phyloP scores from a whole-genome alignment of 2,329 filamentous ascomycete genomes.

The Aureobasidium zeae region DNA sequence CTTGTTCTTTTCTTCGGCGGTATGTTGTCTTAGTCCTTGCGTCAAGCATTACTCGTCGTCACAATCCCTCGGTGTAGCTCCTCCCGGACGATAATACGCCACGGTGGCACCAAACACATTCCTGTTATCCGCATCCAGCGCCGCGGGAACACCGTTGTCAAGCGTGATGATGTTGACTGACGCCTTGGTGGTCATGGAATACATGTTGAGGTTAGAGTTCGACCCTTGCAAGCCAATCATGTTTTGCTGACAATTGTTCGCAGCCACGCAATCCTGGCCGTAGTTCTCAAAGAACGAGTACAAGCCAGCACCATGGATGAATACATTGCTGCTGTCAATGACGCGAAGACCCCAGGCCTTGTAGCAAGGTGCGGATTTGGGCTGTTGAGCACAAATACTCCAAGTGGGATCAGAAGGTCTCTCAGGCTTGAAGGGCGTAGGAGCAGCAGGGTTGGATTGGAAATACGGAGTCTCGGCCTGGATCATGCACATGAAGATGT shows the following conservation, averaged over 20 bases:
- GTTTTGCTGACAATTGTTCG: slow-evolving; percentile 43
- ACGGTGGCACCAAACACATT: slow-evolving; percentile 42
- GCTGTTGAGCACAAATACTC: slow-evolving; percentile 25
- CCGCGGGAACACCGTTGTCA: slow-evolving; percentile 27
- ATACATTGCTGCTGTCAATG: slow-evolving; percentile 32
- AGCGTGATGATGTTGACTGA: slow-evolving; percentile 41
- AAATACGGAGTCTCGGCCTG: slow-evolving; percentile 66
- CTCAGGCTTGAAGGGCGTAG: slow-evolving; percentile 46
- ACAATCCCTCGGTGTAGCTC: slow-evolving; percentile 2
- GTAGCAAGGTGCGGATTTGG: slow-evolving; percentile 21
- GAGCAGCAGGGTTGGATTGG: slow-evolving; percentile 54
- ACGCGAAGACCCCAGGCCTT: slow-evolving; percentile 37
- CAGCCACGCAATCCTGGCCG: slow-evolving; percentile 38
- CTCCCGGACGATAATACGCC: slow-evolving; percentile 20
- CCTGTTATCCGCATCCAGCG: slow-evolving; percentile 37
- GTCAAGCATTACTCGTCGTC: no score
- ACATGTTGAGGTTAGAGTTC: slow-evolving; percentile 36
- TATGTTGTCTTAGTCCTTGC: no score
- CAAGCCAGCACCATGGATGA: slow-evolving; percentile 44
- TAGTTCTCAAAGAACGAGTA: slow-evolving; percentile 53
- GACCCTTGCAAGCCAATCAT: slow-evolving; percentile 39
- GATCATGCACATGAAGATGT: slow-evolving; percentile 55
- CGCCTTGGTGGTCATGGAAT: slow-evolving; percentile 41
- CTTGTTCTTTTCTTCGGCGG: no score
- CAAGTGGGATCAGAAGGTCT: slow-evolving; percentile 38